A percentile compares a stretch with the other conserved stretches of the same genome.
These are phyloP conservation scores for Thelonectria discophora DNA, from an alignment of 2,329 filamentous ascomycete species.

Conservation along the genomic window DNA sequence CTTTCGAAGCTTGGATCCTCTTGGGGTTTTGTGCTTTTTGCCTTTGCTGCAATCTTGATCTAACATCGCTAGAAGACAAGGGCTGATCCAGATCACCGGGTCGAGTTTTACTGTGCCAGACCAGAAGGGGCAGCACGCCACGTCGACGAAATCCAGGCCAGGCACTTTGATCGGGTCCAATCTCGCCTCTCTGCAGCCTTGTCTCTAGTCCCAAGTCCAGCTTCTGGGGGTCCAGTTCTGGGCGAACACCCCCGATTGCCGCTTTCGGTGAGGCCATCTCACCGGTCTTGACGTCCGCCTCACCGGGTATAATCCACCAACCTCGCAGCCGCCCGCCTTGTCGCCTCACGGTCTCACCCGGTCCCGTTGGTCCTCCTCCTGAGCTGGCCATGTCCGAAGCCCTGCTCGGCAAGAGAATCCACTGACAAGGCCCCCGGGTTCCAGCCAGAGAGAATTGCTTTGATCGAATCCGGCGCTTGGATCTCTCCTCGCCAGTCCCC, in stretches of 20 bases:
- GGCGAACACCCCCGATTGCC: constrained; percentile 22
- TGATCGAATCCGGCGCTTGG: constrained; percentile 17
- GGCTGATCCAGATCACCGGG: constrained; percentile 44
- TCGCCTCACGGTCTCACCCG: neutral
- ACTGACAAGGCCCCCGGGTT: neutral
- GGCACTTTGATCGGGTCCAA: constrained; percentile 34
- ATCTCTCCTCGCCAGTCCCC: constrained; percentile 29
- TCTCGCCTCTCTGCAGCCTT: constrained; percentile 39
- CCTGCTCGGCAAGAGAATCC: constrained; percentile 9
- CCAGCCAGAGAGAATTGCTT: neutral
- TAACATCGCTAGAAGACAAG: constrained; percentile 34
- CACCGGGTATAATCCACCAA: constrained; percentile 9
- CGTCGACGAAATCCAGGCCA: constrained; percentile 24
- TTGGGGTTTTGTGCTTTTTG: constrained; percentile 22
- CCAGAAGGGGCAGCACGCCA: constrained; percentile 24
- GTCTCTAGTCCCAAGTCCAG: constrained; percentile 20
- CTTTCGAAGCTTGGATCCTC: constrained; percentile 21
- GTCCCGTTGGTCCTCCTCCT: constrained; percentile 1
- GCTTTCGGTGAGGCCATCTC: constrained; percentile 36
- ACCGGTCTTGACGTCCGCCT: constrained; percentile 25
- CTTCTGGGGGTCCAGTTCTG: constrained; percentile 15
- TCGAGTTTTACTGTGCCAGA: constrained; percentile 29
- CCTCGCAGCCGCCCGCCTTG: constrained; percentile 1
- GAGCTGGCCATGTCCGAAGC: neutral
- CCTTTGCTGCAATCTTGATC: constrained; percentile 39